These are phyloP conservation scores for Xylaria venustula DNA, from an alignment of 495 filamentous ascomycete species.

Conservation along the genomic window DNA sequence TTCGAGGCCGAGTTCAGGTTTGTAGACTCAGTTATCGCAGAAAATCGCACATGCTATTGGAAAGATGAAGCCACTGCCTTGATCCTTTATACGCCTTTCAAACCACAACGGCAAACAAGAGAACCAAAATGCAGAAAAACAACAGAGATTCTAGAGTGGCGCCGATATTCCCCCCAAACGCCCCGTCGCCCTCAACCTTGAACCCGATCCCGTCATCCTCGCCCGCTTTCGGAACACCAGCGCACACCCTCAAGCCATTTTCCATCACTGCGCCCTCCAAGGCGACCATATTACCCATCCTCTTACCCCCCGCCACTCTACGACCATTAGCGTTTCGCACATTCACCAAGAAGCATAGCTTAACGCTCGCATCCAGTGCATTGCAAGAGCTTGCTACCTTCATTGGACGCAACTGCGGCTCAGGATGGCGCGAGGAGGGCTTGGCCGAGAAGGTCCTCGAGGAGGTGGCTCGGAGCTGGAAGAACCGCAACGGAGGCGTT, in stretches of 20 bases:
- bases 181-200: constrained; percentile 22
- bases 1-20: neutral
- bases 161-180: constrained; percentile 41
- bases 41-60: no score
- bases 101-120: neutral
- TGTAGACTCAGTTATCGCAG: neutral
- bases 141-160: constrained; percentile 31
- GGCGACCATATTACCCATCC: constrained; percentile 79
- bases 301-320: constrained; percentile 81
- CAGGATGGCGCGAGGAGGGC: constrained; percentile 94
- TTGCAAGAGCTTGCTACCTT: constrained; percentile 82
- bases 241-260: constrained; percentile 66
- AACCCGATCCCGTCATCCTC: constrained; percentile 82
- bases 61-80: neutral
- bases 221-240: constrained; percentile 82
- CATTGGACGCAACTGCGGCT: constrained; percentile 88
- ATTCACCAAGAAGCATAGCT: constrained; percentile 95
- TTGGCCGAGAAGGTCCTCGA: constrained; percentile 89
- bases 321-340: constrained; percentile 91
- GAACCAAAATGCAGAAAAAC: constrained; percentile 25
- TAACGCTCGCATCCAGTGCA: constrained; percentile 87
- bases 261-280: constrained; percentile 53
- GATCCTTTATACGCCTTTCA: neutral
- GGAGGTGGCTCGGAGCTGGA: constrained; percentile 88
- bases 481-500: constrained; percentile 75